Conservation (phyloP, 306 rosid genomes). For the Argentina anserina region DNA sequence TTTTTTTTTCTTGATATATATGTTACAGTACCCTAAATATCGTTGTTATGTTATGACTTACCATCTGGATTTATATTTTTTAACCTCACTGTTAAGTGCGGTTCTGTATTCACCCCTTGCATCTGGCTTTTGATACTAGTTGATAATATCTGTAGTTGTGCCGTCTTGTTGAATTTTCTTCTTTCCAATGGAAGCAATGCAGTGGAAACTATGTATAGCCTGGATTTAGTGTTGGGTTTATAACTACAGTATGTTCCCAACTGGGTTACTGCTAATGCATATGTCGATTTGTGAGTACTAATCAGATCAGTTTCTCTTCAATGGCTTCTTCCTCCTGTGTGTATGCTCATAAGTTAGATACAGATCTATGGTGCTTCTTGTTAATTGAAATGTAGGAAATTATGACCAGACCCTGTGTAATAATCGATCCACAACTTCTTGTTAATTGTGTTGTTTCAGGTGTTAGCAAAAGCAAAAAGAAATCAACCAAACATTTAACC, state of each 20-base stretch:
- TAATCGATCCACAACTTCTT: too few relatives aligned
- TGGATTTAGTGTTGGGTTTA: not conserved
- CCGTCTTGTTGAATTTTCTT: not conserved
- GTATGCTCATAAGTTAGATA: not conserved
- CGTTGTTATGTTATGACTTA: not conserved
- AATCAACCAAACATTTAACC: too few relatives aligned
- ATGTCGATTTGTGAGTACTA: not conserved
- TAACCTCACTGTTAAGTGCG: too few relatives aligned
- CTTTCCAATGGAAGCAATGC: not conserved
- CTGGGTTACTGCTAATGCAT: not conserved
- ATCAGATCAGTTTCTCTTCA: too few relatives aligned
- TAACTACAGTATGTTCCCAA: not conserved
- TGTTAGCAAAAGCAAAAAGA: too few relatives aligned
- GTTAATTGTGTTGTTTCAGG: too few relatives aligned
- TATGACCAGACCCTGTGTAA: too few relatives aligned
- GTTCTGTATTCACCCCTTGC: not conserved
- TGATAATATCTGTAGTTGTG: not conserved
- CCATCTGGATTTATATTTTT: not conserved
- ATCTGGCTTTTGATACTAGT: not conserved
- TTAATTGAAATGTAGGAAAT: too few relatives aligned
- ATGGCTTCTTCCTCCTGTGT: too few relatives aligned
- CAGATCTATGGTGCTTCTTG: too few relatives aligned
- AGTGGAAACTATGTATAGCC: not conserved
- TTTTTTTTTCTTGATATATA: not conserved
- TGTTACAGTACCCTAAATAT: not conserved